A percentile compares a stretch with the other conserved stretches of the same genome.
Evolutionary conservation across 2,329 filamentous ascomycete species (phyloP).

Genomic region (Epichloe sylvatica): DNA sequence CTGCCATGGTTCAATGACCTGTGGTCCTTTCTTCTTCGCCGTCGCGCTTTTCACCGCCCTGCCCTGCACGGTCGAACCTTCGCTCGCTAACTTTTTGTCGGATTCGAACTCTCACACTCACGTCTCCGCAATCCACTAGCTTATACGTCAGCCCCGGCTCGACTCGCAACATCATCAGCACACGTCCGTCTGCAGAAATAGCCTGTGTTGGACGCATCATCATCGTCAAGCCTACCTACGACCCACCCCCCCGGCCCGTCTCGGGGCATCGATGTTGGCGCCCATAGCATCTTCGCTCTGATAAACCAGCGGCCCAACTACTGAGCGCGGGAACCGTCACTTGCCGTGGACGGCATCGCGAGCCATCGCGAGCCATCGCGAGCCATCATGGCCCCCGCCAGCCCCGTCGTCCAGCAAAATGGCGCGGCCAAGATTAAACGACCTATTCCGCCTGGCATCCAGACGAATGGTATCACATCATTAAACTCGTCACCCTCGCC

Average conservation of each 20-base stretch:
- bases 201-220: not conserved
- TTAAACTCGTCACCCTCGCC: constrained; percentile 47
- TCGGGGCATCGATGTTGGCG: constrained; percentile 10
- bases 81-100: constrained; percentile 1
- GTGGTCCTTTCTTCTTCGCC: not conserved
- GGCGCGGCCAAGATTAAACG: constrained; percentile 51
- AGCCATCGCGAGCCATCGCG: constrained; percentile 17
- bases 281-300: not conserved
- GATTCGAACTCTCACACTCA: constrained; percentile 5
- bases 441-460: constrained; percentile 49
- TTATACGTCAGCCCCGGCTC: constrained; percentile 4
- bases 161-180: constrained; percentile 9
- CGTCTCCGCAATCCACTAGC: constrained; percentile 10
- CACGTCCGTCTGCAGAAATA: not conserved
- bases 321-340: constrained; percentile 2
- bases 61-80: constrained; percentile 2
- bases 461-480: constrained; percentile 47
- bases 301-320: not conserved
- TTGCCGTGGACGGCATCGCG: constrained; percentile 5
- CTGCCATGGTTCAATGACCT: not conserved
- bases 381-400: constrained; percentile 40
- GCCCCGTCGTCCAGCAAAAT: constrained; percentile 31
- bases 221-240: not conserved
- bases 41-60: constrained; percentile 3
- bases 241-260: not conserved